A percentile compares a stretch with the other conserved stretches of the same genome.
Conservation (phyloP, 768 basidiomycete genomes). For the Termitomyces heimii region DNA sequence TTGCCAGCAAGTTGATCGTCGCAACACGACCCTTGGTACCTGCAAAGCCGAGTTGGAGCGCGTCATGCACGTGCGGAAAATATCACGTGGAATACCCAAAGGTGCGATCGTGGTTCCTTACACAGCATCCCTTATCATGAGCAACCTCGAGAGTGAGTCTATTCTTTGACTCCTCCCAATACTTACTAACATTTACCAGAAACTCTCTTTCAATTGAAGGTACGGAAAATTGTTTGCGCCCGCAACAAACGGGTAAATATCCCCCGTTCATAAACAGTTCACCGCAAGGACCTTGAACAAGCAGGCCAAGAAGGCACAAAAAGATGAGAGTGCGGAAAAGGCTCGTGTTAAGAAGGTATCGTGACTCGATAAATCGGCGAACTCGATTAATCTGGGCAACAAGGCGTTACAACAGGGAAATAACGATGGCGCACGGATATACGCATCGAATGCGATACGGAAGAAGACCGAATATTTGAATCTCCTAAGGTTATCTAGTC, state of each 20-base stretch:
- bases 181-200: constrained; percentile 49
- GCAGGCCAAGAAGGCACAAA: constrained; percentile 97
- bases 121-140: constrained; percentile 40
- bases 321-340: constrained; percentile 90
- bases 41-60: not conserved
- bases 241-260: not conserved
- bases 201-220: constrained; percentile 98
- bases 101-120: not conserved
- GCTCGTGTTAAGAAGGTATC: constrained; percentile 85
- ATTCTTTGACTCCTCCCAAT: not conserved
- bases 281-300: constrained; percentile 93
- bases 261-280: constrained; percentile 53
- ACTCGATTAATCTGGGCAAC: not conserved
- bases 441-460: constrained; percentile 95
- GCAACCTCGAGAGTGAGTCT: constrained; percentile 83
- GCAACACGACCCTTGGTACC: not conserved
- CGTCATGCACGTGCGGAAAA: constrained; percentile 7
- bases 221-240: constrained; percentile 22
- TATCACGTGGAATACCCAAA: constrained; percentile 13
- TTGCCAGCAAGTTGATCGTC: constrained; percentile 9
- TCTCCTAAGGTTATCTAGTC: constrained; percentile 80
- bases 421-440: constrained; percentile 94
- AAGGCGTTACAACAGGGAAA: constrained; percentile 97
- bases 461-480: constrained; percentile 97
- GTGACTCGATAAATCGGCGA: not conserved